Conservation (phyloP, 805 yeast species). For the Lipomyces spencermartinsiae region DNA sequence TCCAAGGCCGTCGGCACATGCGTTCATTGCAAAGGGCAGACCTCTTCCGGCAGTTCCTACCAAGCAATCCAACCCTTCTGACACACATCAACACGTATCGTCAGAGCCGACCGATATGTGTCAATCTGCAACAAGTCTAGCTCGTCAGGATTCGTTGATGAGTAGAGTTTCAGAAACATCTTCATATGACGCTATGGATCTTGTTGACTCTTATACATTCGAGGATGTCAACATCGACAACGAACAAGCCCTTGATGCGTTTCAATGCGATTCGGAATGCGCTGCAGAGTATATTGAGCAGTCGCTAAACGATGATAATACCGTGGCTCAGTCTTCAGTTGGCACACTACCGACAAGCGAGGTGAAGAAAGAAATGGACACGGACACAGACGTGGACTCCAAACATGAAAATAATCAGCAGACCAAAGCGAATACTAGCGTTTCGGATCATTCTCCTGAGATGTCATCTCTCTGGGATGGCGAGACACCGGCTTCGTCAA, state of each 20-base stretch:
- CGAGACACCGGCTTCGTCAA: not conserved
- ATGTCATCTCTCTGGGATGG: not conserved
- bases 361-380: not conserved
- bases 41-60: slow-evolving; percentile 32
- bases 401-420: not conserved
- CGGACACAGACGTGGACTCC: not conserved
- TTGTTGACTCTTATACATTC: slow-evolving; percentile 17
- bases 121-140: not conserved
- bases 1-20: slow-evolving; percentile 11
- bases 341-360: not conserved
- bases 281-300: not conserved
- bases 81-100: not conserved
- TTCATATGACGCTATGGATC: slow-evolving; percentile 22
- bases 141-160: slow-evolving; percentile 1
- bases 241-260: not conserved
- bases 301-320: not conserved
- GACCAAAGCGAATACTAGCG: not conserved
- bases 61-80: not conserved
- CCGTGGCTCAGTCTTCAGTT: not conserved
- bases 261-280: not conserved
- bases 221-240: slow-evolving; percentile 10
- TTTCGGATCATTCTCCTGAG: not conserved
- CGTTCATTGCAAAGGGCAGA: slow-evolving; percentile 14
- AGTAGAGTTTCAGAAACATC: slow-evolving; percentile 5
- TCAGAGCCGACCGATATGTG: not conserved